Percentiles rank a stretch among this genome's conserved stretches.
These are phyloP conservation scores for Tephrocybe sp. DNA, from an alignment of 768 basidiomycete species.

Conservation along the genomic window DNA sequence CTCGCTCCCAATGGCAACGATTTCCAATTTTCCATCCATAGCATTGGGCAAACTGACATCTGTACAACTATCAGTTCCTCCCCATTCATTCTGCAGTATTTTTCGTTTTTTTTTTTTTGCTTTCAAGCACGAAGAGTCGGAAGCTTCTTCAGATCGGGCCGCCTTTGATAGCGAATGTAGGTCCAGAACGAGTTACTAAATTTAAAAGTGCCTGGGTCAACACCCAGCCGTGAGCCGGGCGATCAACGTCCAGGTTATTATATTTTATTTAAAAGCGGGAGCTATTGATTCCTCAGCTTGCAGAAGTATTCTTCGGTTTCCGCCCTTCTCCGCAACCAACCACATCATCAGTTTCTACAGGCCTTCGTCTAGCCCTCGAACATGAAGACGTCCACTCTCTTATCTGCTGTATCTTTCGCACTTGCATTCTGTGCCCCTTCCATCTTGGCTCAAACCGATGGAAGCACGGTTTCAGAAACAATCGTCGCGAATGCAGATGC, in stretches of 20 bases:
- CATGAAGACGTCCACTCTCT: slow-evolving; percentile 32
- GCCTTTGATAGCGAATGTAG: too few relatives aligned
- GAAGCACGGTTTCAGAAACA: slow-evolving; percentile 18
- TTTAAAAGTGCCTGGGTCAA: slow-evolving; percentile 4
- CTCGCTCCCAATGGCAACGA: too few relatives aligned
- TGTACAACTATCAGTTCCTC: too few relatives aligned
- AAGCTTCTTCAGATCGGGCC: neutral
- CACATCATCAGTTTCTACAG: neutral
- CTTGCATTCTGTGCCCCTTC: slow-evolving; percentile 12
- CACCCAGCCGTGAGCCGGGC: neutral
- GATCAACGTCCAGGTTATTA: neutral
- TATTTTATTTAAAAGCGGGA: neutral
- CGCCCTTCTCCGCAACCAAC: neutral
- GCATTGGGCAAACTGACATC: too few relatives aligned
- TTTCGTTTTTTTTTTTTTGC: too few relatives aligned
- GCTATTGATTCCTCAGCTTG: neutral
- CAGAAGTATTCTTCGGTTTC: neutral
- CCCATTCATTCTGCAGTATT: too few relatives aligned
- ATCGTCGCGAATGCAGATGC: slow-evolving; percentile 27
- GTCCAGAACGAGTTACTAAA: neutral
- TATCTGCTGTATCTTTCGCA: slow-evolving; percentile 15
- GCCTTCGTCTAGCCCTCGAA: slow-evolving; percentile 20
- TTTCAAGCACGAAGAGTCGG: too few relatives aligned
- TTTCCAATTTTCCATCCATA: too few relatives aligned
- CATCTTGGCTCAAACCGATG: slow-evolving; percentile 16